Evolutionary conservation across 2,329 filamentous ascomycete species (phyloP), one percentile per base, ranked within the genome.

Genomic region (Aspergillus chevalieri): DNA sequence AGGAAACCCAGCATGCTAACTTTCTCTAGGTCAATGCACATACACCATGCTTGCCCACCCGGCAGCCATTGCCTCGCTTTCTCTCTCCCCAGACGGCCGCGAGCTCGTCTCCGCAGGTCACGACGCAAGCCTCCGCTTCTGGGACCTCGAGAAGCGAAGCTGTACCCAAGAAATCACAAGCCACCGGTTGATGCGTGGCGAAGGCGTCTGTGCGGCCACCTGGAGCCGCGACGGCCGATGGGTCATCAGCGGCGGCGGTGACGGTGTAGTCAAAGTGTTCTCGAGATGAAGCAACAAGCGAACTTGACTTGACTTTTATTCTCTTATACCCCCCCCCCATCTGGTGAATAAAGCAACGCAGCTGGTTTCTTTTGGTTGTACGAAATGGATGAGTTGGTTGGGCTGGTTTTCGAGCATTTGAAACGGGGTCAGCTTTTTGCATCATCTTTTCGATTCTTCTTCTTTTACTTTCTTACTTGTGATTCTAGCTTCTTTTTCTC

Each of bases 21-120:
- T 48, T 52, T 49, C 10, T 47, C 10, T 57, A 97, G 93, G 93
- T 50, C 93, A 98, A 89, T 96, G 91, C 74, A 97, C 93, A 56
- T 98, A 98, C 72, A 94, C 87, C 63, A 98, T 98, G 93, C 83
- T 97, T 52, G 93, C 93, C 5, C 93, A 98, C 62, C 90, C 93
- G 0, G 87, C 91, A 3, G 86, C 93, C 49, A 96, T 98, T 57
- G 94, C 93, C 1, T 86, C 88, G 22, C 79, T 98, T 4, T 94
- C 89, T 0, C 81, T 98, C 17, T 95, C 89, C 58, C 93, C 92
- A 12, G 92, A 97, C 64, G 91, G 92, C 43, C 85, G 86, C 51
- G 93, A 98, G 74, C 85, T 96, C 9, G 92, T 98, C 44, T 96
- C 90, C 43, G 93, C 90, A 1, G 93, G 93, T 19, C 93, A 98